phyloP scores from a whole-genome alignment of 2,329 filamentous ascomycete species.

The Fusarium acutatum region DNA sequence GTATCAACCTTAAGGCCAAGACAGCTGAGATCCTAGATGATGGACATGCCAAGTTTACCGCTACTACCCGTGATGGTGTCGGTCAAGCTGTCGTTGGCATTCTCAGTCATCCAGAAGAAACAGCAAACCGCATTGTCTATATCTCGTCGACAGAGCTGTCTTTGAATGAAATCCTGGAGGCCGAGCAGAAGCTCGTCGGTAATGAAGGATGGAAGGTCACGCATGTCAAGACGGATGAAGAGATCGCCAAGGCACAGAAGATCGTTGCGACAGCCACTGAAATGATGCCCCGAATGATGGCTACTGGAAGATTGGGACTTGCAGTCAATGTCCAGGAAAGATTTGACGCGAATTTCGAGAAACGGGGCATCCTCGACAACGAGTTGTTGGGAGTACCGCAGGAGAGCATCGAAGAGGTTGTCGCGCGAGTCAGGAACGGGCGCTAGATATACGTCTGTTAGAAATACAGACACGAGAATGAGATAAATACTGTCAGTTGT shows the following conservation, averaged over 20 bases:
- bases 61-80: neutral
- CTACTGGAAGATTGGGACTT: neutral
- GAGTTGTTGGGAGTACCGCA: neutral
- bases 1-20: fast-evolving
- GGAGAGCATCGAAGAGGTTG: neutral
- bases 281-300: neutral
- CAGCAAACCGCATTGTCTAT: neutral
- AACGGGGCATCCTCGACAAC: neutral
- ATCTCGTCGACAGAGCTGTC: neutral
- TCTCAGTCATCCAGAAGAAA: neutral
- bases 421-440: neutral
- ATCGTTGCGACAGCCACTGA: neutral
- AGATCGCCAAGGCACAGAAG: neutral
- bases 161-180: neutral
- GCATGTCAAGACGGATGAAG: neutral
- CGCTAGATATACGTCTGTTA: neutral
- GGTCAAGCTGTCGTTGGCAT: neutral
- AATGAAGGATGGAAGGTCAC: neutral
- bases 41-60: neutral
- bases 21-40: neutral
- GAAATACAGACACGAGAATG: fast-evolving
- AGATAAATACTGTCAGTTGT: fast-evolving
- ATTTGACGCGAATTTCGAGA: neutral
- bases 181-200: neutral
- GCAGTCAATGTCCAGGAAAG: neutral